A percentile compares a stretch with the other conserved stretches of the same genome.
Evolutionary conservation across 202 grass and related monocot species (phyloP).

Genomic region (Setaria viridis): DNA sequence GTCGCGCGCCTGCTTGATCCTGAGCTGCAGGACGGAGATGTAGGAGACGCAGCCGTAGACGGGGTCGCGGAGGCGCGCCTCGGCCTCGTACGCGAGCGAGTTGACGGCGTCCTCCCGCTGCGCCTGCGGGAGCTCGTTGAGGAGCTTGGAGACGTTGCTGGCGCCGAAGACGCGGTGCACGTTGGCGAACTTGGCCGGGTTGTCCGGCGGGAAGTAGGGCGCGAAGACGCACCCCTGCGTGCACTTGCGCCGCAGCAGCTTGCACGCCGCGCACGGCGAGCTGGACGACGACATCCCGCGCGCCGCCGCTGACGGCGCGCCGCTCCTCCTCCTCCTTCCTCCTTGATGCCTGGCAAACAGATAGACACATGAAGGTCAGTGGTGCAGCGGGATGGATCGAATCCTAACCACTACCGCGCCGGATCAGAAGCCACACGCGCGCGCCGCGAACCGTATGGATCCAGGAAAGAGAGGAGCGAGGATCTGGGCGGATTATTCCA

Average conservation of each 20-base stretch:
- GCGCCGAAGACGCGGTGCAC: constrained; percentile 95
- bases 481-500: neutral
- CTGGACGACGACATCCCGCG: constrained; percentile 56
- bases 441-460: neutral
- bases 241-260: constrained; percentile 92
- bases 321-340: neutral
- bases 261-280: constrained; percentile 95
- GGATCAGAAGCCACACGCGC: neutral
- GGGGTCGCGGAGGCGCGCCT: constrained; percentile 78
- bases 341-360: neutral
- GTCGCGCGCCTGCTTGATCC: constrained; percentile 63
- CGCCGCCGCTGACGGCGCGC: neutral
- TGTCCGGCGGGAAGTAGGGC: constrained; percentile 94
- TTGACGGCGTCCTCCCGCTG: constrained; percentile 90
- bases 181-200: constrained; percentile 73
- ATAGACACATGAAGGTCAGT: neutral
- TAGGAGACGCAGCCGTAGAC: constrained; percentile 93
- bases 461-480: neutral
- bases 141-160: constrained; percentile 96
- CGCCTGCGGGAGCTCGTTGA: constrained; percentile 59
- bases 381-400: neutral
- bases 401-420: neutral
- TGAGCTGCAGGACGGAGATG: constrained; percentile 76
- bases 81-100: constrained; percentile 86
- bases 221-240: constrained; percentile 81